Evolutionary conservation across 129 eudicot species (phyloP).

Genomic region (Deinandra increscens): DNA sequence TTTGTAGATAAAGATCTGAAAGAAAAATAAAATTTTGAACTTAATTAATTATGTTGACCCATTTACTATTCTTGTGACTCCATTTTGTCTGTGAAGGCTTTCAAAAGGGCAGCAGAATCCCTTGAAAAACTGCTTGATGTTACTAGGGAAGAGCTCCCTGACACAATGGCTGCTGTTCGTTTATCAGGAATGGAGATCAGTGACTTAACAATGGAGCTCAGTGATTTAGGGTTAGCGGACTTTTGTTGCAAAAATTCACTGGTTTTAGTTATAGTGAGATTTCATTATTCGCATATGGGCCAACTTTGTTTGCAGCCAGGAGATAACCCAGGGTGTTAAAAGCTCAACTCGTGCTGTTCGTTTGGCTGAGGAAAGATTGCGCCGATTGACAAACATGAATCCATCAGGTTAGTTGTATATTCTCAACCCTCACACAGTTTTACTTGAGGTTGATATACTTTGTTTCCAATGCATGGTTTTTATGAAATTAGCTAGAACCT

Average conservation of each 20-base stretch:
- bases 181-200: constrained; percentile 99
- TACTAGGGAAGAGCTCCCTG: constrained; percentile 88
- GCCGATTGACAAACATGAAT: constrained; percentile 51
- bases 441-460: background rate
- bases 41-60: constrained; percentile 10
- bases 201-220: constrained; percentile 96
- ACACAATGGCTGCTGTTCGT: constrained; percentile 93
- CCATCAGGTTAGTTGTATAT: constrained; percentile 52
- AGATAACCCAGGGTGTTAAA: constrained; percentile 81
- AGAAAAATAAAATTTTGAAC: background rate
- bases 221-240: constrained; percentile 83
- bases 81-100: constrained; percentile 56
- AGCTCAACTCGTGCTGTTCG: constrained; percentile 91
- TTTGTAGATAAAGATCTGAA: background rate
- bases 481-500: background rate
- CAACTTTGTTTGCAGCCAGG: constrained; percentile 53
- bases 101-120: constrained; percentile 92
- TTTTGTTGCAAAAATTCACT: background rate
- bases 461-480: background rate
- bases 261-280: background rate
- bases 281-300: background rate
- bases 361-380: constrained; percentile 75
- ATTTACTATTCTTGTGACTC: constrained; percentile 8
- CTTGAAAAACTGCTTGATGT: constrained; percentile 84
- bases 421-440: constrained; percentile 5